Conservation (phyloP, 1,139 yeast species). For the Taphrina populina region DNA sequence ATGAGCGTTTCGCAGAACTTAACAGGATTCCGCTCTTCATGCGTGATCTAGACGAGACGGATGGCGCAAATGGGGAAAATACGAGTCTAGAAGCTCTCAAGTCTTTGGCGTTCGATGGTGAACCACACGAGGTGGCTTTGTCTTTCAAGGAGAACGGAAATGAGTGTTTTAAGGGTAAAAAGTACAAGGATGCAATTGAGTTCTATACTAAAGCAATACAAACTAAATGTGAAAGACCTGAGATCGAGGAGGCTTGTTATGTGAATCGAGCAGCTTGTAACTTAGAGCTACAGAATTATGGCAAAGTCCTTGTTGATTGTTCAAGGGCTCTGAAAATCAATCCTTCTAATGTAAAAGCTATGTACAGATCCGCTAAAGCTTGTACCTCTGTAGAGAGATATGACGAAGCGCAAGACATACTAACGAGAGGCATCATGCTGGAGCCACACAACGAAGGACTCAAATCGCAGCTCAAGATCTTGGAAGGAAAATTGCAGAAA, state of each 20-base stretch:
- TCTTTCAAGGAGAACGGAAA: conserved; percentile 93
- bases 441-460: conserved; percentile 54
- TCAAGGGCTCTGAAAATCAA: conserved; percentile 66
- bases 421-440: conserved; percentile 60
- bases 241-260: conserved; percentile 50
- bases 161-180: conserved; percentile 70
- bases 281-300: conserved; percentile 75
- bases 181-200: conserved; percentile 71
- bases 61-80: conserved; percentile 77
- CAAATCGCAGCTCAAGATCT: conserved; percentile 42
- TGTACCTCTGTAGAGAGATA: conserved; percentile 63
- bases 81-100: conserved; percentile 78
- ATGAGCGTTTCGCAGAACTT: conserved; percentile 74
- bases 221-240: conserved; percentile 53
- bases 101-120: conserved; percentile 93
- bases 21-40: conserved; percentile 89
- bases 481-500: conserved; percentile 40
- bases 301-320: conserved; percentile 85
- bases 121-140: conserved; percentile 84
- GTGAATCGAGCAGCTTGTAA: conserved; percentile 91
- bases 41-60: conserved; percentile 78
- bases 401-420: conserved; percentile 70
- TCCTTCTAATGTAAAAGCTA: conserved; percentile 74
- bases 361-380: conserved; percentile 81
- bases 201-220: conserved; percentile 79